These are phyloP conservation scores for Strigomonas galati DNA, from an alignment of 208 protist genomes.

Conservation along the genomic window DNA sequence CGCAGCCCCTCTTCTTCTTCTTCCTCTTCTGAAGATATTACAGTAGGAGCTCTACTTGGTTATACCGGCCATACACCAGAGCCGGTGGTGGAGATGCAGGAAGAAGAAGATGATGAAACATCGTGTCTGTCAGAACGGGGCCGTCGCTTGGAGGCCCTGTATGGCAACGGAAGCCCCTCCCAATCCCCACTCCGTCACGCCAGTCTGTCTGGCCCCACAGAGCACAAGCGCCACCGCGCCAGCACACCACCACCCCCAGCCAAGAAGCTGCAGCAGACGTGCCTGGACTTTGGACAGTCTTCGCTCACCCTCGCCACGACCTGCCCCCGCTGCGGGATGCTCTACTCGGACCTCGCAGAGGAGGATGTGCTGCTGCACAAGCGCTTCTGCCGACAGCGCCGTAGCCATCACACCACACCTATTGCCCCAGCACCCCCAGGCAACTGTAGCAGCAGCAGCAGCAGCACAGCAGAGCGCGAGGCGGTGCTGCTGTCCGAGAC, in stretches of 20 bases:
- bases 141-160: too few species aligned
- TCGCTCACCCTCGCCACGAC: conserved; percentile 17
- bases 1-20: conserved; percentile 3
- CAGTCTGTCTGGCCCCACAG: not conserved
- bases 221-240: not conserved
- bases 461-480: not conserved
- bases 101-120: too few species aligned
- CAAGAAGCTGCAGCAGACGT: conserved; percentile 40
- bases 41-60: not conserved
- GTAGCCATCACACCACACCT: too few species aligned
- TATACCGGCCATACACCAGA: too few species aligned
- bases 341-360: conserved; percentile 35
- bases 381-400: conserved; percentile 38
- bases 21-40: not conserved
- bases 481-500: too few species aligned
- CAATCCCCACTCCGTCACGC: not conserved
- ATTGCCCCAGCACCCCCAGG: too few species aligned
- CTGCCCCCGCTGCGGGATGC: conserved; percentile 60
- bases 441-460: too few species aligned
- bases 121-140: too few species aligned
- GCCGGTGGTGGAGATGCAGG: too few species aligned
- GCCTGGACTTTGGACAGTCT: conserved; percentile 74
- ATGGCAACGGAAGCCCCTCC: not conserved
- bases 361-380: conserved; percentile 54
- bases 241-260: not conserved